phyloP scores from a whole-genome alignment of 2,329 filamentous ascomycete species.

The Stachybotrys chartarum region DNA sequence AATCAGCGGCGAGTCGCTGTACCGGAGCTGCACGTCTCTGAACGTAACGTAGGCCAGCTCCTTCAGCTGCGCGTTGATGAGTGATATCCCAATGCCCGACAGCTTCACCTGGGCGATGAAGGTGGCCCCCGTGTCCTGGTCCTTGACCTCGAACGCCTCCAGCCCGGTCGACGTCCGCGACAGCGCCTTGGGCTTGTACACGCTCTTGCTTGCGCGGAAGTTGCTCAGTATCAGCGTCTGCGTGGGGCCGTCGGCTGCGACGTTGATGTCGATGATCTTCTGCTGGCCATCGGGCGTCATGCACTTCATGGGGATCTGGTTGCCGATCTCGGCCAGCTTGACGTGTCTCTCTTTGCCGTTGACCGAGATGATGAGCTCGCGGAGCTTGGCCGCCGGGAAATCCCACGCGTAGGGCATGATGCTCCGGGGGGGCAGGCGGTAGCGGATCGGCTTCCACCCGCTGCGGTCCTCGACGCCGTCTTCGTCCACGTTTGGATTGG shows the following conservation, averaged over 20 bases:
- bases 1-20: slow-evolving; percentile 86
- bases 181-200: slow-evolving; percentile 61
- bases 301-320: slow-evolving; percentile 89
- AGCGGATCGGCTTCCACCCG: slow-evolving; percentile 87
- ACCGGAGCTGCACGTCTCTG: slow-evolving; percentile 83
- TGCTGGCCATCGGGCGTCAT: slow-evolving; percentile 58
- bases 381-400: slow-evolving; percentile 94
- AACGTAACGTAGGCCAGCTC: slow-evolving; percentile 93
- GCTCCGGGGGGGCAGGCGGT: slow-evolving; percentile 84
- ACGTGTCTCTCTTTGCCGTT: slow-evolving; percentile 66
- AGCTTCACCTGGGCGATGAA: slow-evolving; percentile 86
- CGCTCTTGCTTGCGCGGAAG: slow-evolving; percentile 84
- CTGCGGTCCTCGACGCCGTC: slow-evolving; percentile 78
- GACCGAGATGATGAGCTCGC: slow-evolving; percentile 70
- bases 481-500: slow-evolving; percentile 86
- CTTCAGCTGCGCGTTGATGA: slow-evolving; percentile 86
- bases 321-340: slow-evolving; percentile 93
- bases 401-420: slow-evolving; percentile 99
- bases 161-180: slow-evolving; percentile 41
- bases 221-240: slow-evolving; percentile 93
- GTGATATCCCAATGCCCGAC: slow-evolving; percentile 83
- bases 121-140: slow-evolving; percentile 77
- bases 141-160: slow-evolving; percentile 81
- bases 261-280: slow-evolving; percentile 95
- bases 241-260: slow-evolving; percentile 89